A percentile compares a stretch with the other conserved stretches of the same genome.
These are phyloP conservation scores for Phanerochaete carnosa DNA, from an alignment of 768 basidiomycete species.

Conservation along the genomic window DNA sequence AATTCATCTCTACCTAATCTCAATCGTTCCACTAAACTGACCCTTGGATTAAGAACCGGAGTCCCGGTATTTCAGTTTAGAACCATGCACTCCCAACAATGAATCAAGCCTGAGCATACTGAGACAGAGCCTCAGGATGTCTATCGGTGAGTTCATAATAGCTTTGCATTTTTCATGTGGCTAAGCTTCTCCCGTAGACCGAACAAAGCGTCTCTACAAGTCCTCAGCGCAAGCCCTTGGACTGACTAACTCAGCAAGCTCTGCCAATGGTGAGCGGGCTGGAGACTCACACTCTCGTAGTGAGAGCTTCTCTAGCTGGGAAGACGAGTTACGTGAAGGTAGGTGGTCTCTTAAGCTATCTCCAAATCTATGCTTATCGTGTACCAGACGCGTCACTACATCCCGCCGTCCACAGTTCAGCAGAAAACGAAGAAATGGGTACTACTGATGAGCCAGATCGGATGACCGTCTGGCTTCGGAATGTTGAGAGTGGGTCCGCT, in stretches of 20 bases:
- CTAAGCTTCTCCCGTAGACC: constrained; percentile 33
- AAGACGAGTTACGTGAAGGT: constrained; percentile 49
- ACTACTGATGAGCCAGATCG: constrained; percentile 58
- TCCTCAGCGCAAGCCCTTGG: constrained; percentile 39
- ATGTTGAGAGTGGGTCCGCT: constrained; percentile 68
- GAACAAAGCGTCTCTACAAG: constrained; percentile 66
- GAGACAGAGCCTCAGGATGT: constrained; percentile 70
- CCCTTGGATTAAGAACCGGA: constrained; percentile 15
- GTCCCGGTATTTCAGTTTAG: constrained; percentile 11
- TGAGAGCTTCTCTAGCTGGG: constrained; percentile 38
- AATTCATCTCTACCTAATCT: constrained; percentile 3
- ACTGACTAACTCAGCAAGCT: constrained; percentile 40
- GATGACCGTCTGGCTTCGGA: constrained; percentile 80
- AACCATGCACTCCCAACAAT: constrained; percentile 11
- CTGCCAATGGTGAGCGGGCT: constrained; percentile 36
- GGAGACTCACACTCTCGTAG: constrained; percentile 18
- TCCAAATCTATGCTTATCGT: background rate
- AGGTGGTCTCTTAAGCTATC: constrained; percentile 6
- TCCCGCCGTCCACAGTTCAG: constrained; percentile 51
- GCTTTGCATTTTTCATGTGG: background rate
- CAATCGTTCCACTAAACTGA: background rate
- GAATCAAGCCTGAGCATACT: constrained; percentile 47
- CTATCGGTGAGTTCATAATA: constrained; percentile 56
- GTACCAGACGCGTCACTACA: constrained; percentile 35
- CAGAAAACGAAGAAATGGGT: constrained; percentile 48